Evolutionary conservation across 352 stramenopile genomes (phyloP), one percentile per base, ranked within the genome.

Genomic region (Phytophthora pluvialis): DNA sequence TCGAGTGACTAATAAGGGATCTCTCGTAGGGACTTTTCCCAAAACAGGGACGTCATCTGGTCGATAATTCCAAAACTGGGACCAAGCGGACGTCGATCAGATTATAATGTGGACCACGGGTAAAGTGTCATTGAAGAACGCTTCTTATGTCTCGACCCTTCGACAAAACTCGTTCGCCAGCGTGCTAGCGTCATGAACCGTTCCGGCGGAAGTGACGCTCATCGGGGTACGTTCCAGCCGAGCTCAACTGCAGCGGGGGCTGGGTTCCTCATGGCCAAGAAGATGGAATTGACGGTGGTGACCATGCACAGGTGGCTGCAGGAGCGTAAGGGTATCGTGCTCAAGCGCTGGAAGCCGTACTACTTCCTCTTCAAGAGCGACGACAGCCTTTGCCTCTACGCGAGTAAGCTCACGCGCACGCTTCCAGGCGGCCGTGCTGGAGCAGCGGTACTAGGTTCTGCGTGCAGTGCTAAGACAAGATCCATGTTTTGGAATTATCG

Each of bases 261-360:
- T 12, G 57, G 63, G 16, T 74, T 69, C 15, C 60, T 55, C 2
- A 60, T 74, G 60, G 66, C 66, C 3, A 74, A 74, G 55, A 70
- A 57, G 16, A 74, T 70, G 33, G 53, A 70, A 31, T 45, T 52
- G 16, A 73, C 70, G 1, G 60, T 70, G 6, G 69, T 85, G 15
- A 51, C 75, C 0, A 72, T 76, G 58, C 63, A 59, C 15, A 77
- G 80, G 0, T 89, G 77, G 77, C 56, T 89, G n/a, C 75, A 89
- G 65, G 75, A 76, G 28, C 70, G 73, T 29, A 80, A 81, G 33
- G 77, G 80, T 1, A 58, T 76, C 12, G 66, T 89, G n/a, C 47
- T 89, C 35, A 85, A 82, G 65, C 77, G 80, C 15, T 89, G 80
- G 80, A 83, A 84, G 47, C 25, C 73, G 29, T 77, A 80, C 60